Conservation (phyloP, 2,329 filamentous ascomycete genomes). For the Hymenoscyphus scutula region DNA sequence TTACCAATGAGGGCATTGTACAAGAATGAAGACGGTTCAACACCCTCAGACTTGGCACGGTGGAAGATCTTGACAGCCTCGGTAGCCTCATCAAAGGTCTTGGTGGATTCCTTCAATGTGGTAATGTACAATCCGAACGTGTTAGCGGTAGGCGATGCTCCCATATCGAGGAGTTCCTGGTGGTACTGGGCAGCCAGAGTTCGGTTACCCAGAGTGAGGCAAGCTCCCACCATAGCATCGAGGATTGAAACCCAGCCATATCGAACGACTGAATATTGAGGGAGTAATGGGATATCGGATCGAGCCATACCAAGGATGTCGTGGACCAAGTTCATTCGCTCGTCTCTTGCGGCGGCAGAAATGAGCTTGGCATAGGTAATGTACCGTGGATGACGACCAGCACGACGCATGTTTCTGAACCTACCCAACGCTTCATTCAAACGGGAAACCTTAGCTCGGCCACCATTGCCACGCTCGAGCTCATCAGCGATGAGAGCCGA, state of each 20-base stretch:
- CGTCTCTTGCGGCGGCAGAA: conserved; percentile 79
- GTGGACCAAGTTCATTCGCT: conserved; percentile 76
- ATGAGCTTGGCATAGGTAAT: conserved; percentile 97
- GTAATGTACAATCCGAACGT: conserved; percentile 99
- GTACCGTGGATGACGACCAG: conserved; percentile 88
- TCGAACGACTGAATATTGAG: conserved; percentile 81
- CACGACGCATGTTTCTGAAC: conserved; percentile 89
- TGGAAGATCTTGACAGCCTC: conserved; percentile 98
- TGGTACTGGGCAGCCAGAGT: conserved; percentile 82
- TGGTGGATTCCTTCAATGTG: conserved; percentile 94
- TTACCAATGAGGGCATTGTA: conserved; percentile 99
- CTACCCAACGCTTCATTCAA: conserved; percentile 78
- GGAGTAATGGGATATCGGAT: conserved; percentile 78
- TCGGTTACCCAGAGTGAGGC: conserved; percentile 78
- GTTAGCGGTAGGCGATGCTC: conserved; percentile 89
- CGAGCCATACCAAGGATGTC: conserved; percentile 89
- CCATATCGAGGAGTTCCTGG: conserved; percentile 86
- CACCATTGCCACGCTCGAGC: conserved; percentile 75
- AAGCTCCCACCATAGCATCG: conserved; percentile 94
- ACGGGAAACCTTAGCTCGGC: conserved; percentile 59
- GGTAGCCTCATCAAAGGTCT: conserved; percentile 95
- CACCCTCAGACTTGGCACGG: conserved; percentile 86
- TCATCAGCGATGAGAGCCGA: conserved; percentile 88
- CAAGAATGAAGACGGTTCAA: conserved; percentile 92
- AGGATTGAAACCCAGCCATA: conserved; percentile 97